Evolutionary conservation across 495 filamentous ascomycete genomes (phyloP).

Genomic region (Daldinia concentrica): DNA sequence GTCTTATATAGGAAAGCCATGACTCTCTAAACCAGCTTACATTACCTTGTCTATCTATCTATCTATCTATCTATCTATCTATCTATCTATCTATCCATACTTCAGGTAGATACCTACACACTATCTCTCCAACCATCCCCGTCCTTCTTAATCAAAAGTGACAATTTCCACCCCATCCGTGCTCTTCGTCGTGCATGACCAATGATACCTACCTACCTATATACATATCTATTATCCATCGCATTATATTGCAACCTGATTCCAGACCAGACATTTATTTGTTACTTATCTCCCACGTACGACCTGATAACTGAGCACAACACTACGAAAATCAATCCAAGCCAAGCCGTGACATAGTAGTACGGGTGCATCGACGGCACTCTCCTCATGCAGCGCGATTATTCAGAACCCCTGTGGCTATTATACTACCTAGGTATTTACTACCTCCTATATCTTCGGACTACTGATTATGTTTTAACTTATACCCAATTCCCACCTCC

Average conservation of each 20-base stretch:
- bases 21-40: neutral
- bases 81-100: no score
- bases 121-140: no score
- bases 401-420: slow-evolving; percentile 26
- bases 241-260: neutral
- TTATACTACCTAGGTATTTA: neutral
- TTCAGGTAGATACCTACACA: no score
- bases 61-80: no score
- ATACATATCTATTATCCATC: neutral
- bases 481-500: neutral
- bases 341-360: neutral
- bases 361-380: slow-evolving; percentile 1
- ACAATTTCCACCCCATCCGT: neutral
- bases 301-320: neutral
- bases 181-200: neutral
- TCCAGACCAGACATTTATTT: neutral
- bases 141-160: neutral
- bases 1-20: slow-evolving; percentile 2
- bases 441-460: neutral
- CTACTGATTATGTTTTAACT: neutral
- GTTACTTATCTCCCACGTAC: neutral
- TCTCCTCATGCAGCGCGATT: slow-evolving; percentile 34
- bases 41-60: neutral
- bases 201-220: neutral
- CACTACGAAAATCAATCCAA: neutral